These are phyloP conservation scores for Leptodontidium sp. DNA, from an alignment of 2,329 filamentous ascomycete genomes.

Conservation along the genomic window DNA sequence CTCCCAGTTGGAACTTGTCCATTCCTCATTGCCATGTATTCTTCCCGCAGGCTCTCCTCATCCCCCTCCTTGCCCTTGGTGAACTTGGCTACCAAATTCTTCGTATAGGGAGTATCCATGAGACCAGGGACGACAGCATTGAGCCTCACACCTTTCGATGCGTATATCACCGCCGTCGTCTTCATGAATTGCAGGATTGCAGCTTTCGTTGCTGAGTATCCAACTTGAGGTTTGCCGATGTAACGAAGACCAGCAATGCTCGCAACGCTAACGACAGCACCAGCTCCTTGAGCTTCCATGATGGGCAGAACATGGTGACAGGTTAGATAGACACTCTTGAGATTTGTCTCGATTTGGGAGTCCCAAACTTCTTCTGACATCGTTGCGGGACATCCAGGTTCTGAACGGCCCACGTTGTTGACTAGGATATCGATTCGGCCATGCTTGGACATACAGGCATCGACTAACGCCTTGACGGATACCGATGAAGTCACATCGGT, in stretches of 20 bases:
- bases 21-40: slow-evolving; percentile 6
- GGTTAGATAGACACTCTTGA: slow-evolving; percentile 62
- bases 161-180: neutral
- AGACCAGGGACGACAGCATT: slow-evolving; percentile 1
- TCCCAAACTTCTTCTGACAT: slow-evolving; percentile 60
- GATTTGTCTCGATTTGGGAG: slow-evolving; percentile 59
- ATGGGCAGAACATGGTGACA: slow-evolving; percentile 60
- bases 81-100: neutral
- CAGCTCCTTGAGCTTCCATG: slow-evolving; percentile 58
- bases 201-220: slow-evolving; percentile 3
- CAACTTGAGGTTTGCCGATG: slow-evolving; percentile 10
- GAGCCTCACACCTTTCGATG: neutral
- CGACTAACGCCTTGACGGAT: slow-evolving; percentile 60
- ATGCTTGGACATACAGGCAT: slow-evolving; percentile 58
- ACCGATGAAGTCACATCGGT: slow-evolving; percentile 60
- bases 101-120: slow-evolving; percentile 5
- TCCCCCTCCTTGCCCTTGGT: neutral
- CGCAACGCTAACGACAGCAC: slow-evolving; percentile 56
- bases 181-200: slow-evolving; percentile 11
- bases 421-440: slow-evolving; percentile 66
- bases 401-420: slow-evolving; percentile 66
- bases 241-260: slow-evolving; percentile 61
- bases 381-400: slow-evolving; percentile 57
- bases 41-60: neutral
- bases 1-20: neutral